Base-by-base conservation (phyloP, 2,329 filamentous ascomycete species). In the Septoria linicola region DNA sequence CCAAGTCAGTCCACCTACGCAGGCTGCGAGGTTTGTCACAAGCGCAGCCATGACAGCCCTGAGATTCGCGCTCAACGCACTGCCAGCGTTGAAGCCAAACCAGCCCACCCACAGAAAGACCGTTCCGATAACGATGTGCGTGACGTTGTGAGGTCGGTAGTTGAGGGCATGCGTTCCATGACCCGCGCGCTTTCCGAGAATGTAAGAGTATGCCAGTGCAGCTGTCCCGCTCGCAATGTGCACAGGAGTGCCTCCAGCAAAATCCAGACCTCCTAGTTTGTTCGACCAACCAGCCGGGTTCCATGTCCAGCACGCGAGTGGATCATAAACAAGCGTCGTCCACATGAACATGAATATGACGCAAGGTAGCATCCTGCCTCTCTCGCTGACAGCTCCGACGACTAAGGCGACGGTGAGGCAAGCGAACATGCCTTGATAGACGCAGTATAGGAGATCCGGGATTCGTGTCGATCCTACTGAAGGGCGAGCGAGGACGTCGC, bases 81-180 rank as follows among this genome's bases (percentile, higher is more conserved):
- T 96, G 59, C 93, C 93, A 64, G 92, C 93, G 79, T 99, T 96
- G 82, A 96, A 96, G 41, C 90, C 90, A 65, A 95, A 95, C 90
- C 89, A 96, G 47, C 90, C 90, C 13, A 95, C 87, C 89, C 90
- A 96, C 13, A 96, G 83, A 73, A 96, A 95, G 40, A 95, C 89
- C 2, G 90, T 95, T 23, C 90, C 90, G 49, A 95, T 87, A 45
- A 95, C 89, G 61, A 96, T 90, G 69, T 95, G 88, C 3, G 89
- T 93, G 40, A 95, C 89, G 64, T 95, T 95, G 75, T 96, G 90
- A 8, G 90, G 90, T 43, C 90, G 86, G 71, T 92, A 95, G 74
- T 95, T 95, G 63, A 95, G 78, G 69, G 92, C 88, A 66, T 90
- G 85, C 21, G 89, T 95, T 42, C 88, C 88, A 68, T 95, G 88